These are phyloP conservation scores for Lagenidium sp. DNA, from an alignment of 352 stramenopile species.

Conservation along the genomic window DNA sequence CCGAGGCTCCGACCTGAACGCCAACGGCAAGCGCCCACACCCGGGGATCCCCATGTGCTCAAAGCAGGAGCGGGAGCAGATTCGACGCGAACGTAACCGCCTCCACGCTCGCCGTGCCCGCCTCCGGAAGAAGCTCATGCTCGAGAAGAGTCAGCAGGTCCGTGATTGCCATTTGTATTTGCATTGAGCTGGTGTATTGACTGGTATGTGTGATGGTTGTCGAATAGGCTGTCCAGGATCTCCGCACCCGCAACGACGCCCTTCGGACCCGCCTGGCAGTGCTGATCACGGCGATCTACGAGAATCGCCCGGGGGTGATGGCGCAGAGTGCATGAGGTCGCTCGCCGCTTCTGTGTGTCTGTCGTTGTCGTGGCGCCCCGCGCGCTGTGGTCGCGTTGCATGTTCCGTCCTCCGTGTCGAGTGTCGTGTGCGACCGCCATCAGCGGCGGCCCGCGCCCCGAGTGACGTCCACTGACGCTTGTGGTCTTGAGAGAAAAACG, in stretches of 20 bases:
- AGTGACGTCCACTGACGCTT: too few species aligned
- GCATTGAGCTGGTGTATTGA: too few species aligned
- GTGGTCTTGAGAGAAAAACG: too few species aligned
- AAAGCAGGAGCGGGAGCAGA: slow-evolving; percentile 61
- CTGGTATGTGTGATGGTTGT: slow-evolving; percentile 3
- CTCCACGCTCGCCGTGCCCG: slow-evolving; percentile 62
- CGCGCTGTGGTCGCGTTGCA: too few species aligned
- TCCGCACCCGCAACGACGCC: slow-evolving; percentile 53
- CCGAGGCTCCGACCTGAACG: slow-evolving; percentile 11
- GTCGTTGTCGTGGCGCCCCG: too few species aligned
- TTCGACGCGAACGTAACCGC: slow-evolving; percentile 65
- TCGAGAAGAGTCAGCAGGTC: slow-evolving; percentile 71
- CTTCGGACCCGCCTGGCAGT: slow-evolving; percentile 43
- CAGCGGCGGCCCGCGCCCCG: too few species aligned
- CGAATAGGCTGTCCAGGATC: slow-evolving; percentile 40
- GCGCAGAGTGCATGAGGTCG: slow-evolving; percentile 7
- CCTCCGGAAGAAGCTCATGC: slow-evolving; percentile 73
- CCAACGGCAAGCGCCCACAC: slow-evolving; percentile 16
- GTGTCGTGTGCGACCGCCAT: too few species aligned
- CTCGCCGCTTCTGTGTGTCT: neutral
- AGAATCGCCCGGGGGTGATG: slow-evolving; percentile 11
- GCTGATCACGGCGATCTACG: slow-evolving; percentile 63
- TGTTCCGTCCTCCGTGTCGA: too few species aligned
- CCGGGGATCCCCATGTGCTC: slow-evolving; percentile 28
- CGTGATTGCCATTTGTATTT: neutral